Conservation (phyloP, 805 yeast genomes). For the Danielia reshetovae region DNA sequence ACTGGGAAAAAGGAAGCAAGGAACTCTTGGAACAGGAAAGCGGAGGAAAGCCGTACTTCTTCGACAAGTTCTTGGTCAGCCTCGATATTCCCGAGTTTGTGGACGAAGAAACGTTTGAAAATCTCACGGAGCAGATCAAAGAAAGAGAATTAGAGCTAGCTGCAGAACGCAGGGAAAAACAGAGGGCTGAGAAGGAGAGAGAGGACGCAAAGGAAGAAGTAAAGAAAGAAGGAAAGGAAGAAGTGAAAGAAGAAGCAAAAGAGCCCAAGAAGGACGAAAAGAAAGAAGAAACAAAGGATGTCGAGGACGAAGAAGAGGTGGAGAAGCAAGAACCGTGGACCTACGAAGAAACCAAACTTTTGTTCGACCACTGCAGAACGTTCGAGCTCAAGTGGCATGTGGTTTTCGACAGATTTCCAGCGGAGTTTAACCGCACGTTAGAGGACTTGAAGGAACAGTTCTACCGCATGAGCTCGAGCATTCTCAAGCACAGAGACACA, state of each 20-base stretch:
- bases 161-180: conserved; percentile 4
- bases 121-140: conserved; percentile 42
- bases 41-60: conserved; percentile 50
- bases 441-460: conserved; percentile 86
- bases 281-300: conserved; percentile 21
- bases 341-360: conserved; percentile 69
- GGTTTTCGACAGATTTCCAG: conserved; percentile 57
- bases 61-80: conserved; percentile 68
- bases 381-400: conserved; percentile 65
- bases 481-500: conserved; percentile 38
- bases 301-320: conserved; percentile 37
- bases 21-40: conserved; percentile 35
- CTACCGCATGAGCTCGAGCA: conserved; percentile 59
- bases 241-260: conserved; percentile 4
- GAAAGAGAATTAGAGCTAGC: conserved; percentile 16
- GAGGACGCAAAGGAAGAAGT: conserved; percentile 6
- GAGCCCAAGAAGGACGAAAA: conserved; percentile 22
- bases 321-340: conserved; percentile 63
- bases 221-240: conserved; percentile 8
- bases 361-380: conserved; percentile 67
- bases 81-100: conserved; percentile 68
- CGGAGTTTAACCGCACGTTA: conserved; percentile 37
- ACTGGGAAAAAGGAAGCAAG: conserved; percentile 83
- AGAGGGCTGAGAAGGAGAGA: conserved; percentile 7
- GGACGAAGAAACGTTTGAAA: conserved; percentile 54